Percentiles rank a stretch among this genome's conserved stretches.
Evolutionary conservation across 2,329 filamentous ascomycete species (phyloP).

Genomic region (Dothiorella sarmentorum): DNA sequence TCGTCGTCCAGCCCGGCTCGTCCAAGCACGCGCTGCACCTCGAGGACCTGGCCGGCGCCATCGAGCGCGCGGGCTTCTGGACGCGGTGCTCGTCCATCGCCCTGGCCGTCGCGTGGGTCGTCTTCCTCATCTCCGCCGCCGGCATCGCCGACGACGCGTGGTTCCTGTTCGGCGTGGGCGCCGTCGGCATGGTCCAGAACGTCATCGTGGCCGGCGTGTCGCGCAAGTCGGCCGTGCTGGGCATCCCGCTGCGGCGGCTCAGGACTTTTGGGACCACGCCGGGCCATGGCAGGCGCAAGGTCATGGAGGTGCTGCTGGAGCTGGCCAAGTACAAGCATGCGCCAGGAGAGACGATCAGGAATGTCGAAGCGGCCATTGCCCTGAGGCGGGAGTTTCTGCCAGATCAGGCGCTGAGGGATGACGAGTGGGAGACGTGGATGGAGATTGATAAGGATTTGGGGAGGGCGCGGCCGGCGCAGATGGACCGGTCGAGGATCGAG

Average conservation of each 20-base stretch:
- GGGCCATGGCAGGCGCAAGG: background rate
- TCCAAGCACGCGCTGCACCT: background rate
- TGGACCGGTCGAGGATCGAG: no score
- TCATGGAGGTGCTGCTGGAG: background rate
- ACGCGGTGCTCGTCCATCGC: no score
- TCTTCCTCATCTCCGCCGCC: constrained; percentile 20
- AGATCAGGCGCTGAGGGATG: no score
- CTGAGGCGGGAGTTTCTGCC: no score
- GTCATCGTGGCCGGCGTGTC: constrained; percentile 10
- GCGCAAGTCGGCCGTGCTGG: background rate
- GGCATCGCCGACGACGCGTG: constrained; percentile 19
- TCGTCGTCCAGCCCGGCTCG: background rate
- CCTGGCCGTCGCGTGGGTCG: constrained; percentile 16
- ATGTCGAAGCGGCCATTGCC: no score
- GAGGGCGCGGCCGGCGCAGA: no score
- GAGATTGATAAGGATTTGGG: no score
- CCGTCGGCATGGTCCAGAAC: constrained; percentile 21
- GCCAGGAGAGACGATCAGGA: no score
- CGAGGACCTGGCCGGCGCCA: constrained; percentile 6
- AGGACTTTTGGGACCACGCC: background rate
- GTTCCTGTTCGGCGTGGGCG: constrained; percentile 20
- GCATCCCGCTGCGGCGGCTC: background rate
- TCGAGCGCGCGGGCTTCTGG: background rate
- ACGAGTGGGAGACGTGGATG: no score
- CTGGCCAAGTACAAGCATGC: no score